These are phyloP conservation scores for Podospora pseudocomata DNA, from an alignment of 495 filamentous ascomycete species.

Conservation along the genomic window DNA sequence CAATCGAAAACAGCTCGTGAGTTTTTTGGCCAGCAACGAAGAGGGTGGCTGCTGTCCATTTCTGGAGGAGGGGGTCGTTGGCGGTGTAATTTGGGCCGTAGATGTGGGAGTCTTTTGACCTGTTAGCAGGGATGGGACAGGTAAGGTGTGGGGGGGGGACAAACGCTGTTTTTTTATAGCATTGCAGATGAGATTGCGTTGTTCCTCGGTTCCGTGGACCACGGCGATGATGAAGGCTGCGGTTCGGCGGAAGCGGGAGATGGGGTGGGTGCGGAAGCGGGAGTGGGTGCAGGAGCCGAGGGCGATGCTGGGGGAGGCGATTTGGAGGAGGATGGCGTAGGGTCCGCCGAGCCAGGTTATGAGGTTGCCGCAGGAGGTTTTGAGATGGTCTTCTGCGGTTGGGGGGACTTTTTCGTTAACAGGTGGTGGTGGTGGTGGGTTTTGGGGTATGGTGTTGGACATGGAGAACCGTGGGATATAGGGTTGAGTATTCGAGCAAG, in stretches of 20 bases:
- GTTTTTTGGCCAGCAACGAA: constrained; percentile 9
- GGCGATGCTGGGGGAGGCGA: constrained; percentile 17
- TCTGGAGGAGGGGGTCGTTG: constrained; percentile 23
- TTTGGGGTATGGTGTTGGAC: not conserved
- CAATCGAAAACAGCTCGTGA: constrained; percentile 1
- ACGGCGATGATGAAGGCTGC: constrained; percentile 14
- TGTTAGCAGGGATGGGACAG: not conserved
- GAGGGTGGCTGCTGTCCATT: constrained; percentile 28
- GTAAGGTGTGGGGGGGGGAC: not conserved
- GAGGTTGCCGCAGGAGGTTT: constrained; percentile 3
- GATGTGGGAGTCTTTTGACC: constrained; percentile 4
- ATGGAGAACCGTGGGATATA: not conserved
- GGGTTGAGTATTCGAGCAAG: not conserved
- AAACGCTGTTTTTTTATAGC: constrained; percentile 13
- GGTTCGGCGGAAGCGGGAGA: constrained; percentile 19
- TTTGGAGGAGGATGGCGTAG: constrained; percentile 17
- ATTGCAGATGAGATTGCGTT: constrained; percentile 1
- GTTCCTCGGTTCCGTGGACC: not conserved
- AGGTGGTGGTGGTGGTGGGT: not conserved
- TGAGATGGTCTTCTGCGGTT: constrained; percentile 9
- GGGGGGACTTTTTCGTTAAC: not conserved
- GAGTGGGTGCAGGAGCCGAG: constrained; percentile 17
- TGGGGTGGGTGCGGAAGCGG: constrained; percentile 13
- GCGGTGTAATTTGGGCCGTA: constrained; percentile 20
- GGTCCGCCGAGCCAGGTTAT: constrained; percentile 17